phyloP scores from a whole-genome alignment of 306 rosid genomes.

The Prunus mongolica region DNA sequence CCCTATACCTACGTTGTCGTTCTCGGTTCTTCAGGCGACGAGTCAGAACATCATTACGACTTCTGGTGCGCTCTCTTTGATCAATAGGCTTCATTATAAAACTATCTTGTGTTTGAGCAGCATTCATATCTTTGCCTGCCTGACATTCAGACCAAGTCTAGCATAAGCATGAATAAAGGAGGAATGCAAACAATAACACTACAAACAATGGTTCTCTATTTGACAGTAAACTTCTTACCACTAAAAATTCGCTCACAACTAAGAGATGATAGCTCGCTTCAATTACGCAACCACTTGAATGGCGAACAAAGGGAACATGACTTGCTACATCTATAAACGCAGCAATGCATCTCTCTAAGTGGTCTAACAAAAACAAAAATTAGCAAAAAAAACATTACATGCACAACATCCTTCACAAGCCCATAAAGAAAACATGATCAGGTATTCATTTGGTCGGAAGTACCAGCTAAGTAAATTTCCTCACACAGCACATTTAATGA shows the following conservation, averaged over 20 bases:
- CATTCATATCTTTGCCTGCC: constrained; percentile 36
- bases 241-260: neutral
- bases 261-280: neutral
- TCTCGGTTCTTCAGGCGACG: constrained; percentile 87
- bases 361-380: neutral
- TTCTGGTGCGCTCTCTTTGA: constrained; percentile 41
- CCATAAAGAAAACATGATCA: neutral
- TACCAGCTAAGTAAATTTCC: neutral
- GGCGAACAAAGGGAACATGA: neutral
- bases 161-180: constrained; percentile 46
- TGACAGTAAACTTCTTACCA: neutral
- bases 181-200: neutral
- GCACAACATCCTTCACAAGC: neutral
- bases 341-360: neutral
- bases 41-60: constrained; percentile 49
- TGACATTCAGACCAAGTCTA: constrained; percentile 45
- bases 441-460: neutral
- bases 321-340: neutral
- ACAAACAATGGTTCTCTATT: neutral
- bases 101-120: constrained; percentile 38
- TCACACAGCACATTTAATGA: neutral
- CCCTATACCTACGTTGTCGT: constrained; percentile 89
- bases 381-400: neutral
- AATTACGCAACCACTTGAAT: neutral
- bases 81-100: constrained; percentile 45